phyloP scores from a whole-genome alignment of 768 basidiomycete genomes.

The Xerocomellus dryophilus region DNA sequence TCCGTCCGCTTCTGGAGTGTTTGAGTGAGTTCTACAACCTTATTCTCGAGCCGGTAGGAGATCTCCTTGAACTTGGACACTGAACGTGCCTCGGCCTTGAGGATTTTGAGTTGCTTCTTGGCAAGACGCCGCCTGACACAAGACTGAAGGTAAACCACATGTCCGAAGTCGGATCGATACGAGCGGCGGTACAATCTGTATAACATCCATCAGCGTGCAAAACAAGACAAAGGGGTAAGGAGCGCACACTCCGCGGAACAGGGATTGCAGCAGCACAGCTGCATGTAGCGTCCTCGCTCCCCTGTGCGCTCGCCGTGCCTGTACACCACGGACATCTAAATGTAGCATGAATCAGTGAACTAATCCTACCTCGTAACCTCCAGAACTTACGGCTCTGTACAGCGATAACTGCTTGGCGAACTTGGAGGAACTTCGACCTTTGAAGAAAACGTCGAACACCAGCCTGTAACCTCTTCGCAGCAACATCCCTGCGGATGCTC shows the following conservation, averaged over 20 bases:
- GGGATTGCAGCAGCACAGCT: conserved; percentile 71
- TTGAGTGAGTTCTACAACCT: conserved; percentile 98
- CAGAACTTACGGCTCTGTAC: conserved; percentile 80
- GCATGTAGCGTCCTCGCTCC: conserved; percentile 57
- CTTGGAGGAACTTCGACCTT: conserved; percentile 63
- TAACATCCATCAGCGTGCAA: conserved; percentile 4
- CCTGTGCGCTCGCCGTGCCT: conserved; percentile 58
- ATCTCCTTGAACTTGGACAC: conserved; percentile 99
- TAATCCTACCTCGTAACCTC: background rate
- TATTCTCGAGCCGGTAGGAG: conserved; percentile 96
- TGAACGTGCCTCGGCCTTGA: conserved; percentile 91
- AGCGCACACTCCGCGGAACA: conserved; percentile 86
- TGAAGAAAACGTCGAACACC: conserved; percentile 71
- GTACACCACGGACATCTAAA: conserved; percentile 71
- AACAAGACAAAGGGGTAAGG: conserved; percentile 17
- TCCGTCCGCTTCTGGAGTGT: conserved; percentile 83
- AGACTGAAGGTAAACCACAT: conserved; percentile 84
- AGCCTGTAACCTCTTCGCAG: conserved; percentile 75
- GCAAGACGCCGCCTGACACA: conserved; percentile 89
- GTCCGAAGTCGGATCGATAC: conserved; percentile 59
- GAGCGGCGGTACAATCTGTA: conserved; percentile 51
- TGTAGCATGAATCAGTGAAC: conserved; percentile 5
- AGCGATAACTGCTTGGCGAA: conserved; percentile 58
- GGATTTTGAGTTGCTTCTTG: conserved; percentile 74
- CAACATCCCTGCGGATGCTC: conserved; percentile 65